Evolutionary conservation across 768 basidiomycete genomes (phyloP), one percentile per base, ranked within the genome.

Genomic region (Heimioporus sp.): DNA sequence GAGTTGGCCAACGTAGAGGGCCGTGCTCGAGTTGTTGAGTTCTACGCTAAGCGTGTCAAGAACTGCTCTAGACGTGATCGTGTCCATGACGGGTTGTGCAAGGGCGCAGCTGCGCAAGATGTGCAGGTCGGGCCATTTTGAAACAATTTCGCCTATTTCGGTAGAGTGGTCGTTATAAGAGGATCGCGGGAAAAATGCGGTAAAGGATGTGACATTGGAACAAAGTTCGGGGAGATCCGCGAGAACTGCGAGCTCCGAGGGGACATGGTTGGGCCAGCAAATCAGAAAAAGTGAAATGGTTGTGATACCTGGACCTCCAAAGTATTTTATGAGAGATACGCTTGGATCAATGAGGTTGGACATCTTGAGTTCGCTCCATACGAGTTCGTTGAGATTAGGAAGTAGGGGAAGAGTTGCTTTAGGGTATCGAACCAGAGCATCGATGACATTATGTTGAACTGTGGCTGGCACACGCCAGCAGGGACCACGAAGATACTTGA

Each of bases 201-300:
- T 64, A 39, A 68, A 67, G 2, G 62, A 62, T 1, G 52, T 58
- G 24, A 67, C 56, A 19, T 68, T 62, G 11, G 66, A 65, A 45
- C 65, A 67, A 8, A 56, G 39, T 0, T 46, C 52, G 0, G 62
- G 60, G 19, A 67, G 43, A 30, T 60, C 46, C 1, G 58, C 49
- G 6, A 67, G 58, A 24, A 67, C 56, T 2, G 47, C 58, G 13
- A 50, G 41, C 36, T 67, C 62, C 10, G 65, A 54, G 5, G 57
- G 48, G 35, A 54, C 47, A 20, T 64, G 54, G n/a, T 42, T 58
- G 7, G 62, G 65, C 62, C 64, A 65, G n/a, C 55, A 64, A 15
- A 58, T 48, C 4, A 65, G 58, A 2, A 48, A 54, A 40, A 65
- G 54, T 1, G 65, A 66, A 12, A 65, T 34, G 2, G 50, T 52